Evolutionary conservation across 306 rosid species (phyloP).

Genomic region (Senna siamea): DNA sequence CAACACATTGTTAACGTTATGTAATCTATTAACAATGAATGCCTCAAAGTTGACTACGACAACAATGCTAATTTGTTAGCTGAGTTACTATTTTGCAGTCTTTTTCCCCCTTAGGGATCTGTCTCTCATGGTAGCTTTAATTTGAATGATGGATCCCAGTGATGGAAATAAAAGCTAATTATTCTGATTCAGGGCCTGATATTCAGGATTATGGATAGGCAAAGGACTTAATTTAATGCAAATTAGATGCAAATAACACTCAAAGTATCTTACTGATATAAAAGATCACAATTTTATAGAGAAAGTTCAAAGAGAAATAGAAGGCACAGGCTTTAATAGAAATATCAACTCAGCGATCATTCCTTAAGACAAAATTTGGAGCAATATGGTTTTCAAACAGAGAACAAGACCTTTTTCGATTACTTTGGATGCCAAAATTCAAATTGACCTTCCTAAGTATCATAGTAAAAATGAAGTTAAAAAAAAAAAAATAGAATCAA

Average conservation of each 20-base stretch:
- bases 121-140: background rate
- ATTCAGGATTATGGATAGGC: background rate
- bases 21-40: background rate
- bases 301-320: background rate
- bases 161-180: background rate
- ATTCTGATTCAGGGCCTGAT: background rate
- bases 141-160: background rate
- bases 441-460: slow-evolving; percentile 8
- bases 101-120: background rate
- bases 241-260: background rate
- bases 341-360: slow-evolving; percentile 3
- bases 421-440: slow-evolving; percentile 26
- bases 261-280: background rate
- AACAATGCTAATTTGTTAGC: background rate
- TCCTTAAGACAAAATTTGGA: background rate
- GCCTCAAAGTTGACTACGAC: background rate
- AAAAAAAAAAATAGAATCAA: slow-evolving; percentile 5
- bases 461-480: slow-evolving; percentile 18
- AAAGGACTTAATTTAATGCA: background rate
- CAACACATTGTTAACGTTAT: background rate
- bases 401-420: background rate
- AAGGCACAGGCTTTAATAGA: slow-evolving; percentile 2
- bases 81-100: too few relatives aligned
- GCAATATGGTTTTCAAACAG: background rate
- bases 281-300: background rate